Evolutionary conservation across 2,329 filamentous ascomycete genomes (phyloP).

Genomic region (Penicillium aurantiogriseum): DNA sequence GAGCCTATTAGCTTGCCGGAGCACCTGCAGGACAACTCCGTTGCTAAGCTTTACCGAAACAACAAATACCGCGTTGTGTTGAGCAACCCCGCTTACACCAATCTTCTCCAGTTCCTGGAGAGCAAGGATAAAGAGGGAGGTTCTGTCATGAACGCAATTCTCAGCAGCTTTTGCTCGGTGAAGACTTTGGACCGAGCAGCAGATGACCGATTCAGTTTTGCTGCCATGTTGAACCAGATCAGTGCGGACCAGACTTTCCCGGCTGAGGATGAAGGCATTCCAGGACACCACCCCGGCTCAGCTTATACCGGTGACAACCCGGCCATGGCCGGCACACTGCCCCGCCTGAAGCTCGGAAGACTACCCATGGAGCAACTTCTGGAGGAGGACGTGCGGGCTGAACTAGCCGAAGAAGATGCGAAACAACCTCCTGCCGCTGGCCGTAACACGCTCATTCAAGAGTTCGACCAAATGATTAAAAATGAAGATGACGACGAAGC

Average conservation of each 20-base stretch:
- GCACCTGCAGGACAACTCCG: conserved; percentile 72
- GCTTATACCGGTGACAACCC: conserved; percentile 60
- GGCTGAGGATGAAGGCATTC: conserved; percentile 67
- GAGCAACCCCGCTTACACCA: conserved; percentile 79
- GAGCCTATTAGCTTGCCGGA: conserved; percentile 70
- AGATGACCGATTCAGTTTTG: conserved; percentile 59
- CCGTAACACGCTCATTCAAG: conserved; percentile 72
- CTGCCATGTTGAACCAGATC: conserved; percentile 57
- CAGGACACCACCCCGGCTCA: conserved; percentile 64
- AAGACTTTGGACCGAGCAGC: conserved; percentile 59
- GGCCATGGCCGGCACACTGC: conserved; percentile 54
- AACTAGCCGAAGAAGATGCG: conserved; percentile 82
- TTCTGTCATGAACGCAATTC: conserved; percentile 70
- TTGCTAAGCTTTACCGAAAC: conserved; percentile 76
- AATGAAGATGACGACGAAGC: conserved; percentile 83
- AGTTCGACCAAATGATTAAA: conserved; percentile 86
- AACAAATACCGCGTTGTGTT: conserved; percentile 89
- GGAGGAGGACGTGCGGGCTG: conserved; percentile 79
- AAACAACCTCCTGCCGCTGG: conserved; percentile 70
- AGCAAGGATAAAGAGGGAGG: conserved; percentile 80
- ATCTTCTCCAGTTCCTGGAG: conserved; percentile 84
- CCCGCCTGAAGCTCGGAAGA: conserved; percentile 71
- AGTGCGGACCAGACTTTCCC: conserved; percentile 57
- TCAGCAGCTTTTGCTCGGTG: conserved; percentile 61
- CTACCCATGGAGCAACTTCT: conserved; percentile 80